phyloP scores from a whole-genome alignment of 306 rosid species.

The Cucurbita maxima region DNA sequence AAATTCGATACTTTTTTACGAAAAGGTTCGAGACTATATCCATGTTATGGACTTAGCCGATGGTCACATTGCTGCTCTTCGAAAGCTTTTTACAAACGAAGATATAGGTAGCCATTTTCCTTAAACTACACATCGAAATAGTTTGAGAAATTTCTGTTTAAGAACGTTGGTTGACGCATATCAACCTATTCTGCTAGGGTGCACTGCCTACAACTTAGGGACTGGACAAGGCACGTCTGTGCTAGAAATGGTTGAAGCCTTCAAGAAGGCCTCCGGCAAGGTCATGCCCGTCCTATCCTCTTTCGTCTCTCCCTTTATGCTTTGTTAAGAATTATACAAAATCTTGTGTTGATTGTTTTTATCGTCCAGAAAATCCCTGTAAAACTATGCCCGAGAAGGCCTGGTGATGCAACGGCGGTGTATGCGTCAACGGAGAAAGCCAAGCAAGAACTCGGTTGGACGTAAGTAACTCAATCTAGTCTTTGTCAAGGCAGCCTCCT shows the following conservation, averaged over 20 bases:
- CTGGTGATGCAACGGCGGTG: conserved; percentile 86
- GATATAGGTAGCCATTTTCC: conserved; percentile 32
- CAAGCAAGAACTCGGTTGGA: conserved; percentile 76
- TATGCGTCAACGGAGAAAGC: conserved; percentile 87
- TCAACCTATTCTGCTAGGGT: conserved; percentile 29
- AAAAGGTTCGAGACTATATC: conserved; percentile 84
- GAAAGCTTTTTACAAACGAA: conserved; percentile 55
- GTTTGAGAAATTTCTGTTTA: background rate
- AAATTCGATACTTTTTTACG: background rate
- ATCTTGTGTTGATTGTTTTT: background rate
- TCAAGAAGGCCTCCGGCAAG: conserved; percentile 74
- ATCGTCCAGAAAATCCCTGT: conserved; percentile 55
- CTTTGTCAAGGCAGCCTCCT: background rate
- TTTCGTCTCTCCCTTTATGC: background rate
- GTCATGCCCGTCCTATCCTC: conserved; percentile 14
- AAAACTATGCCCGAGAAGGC: conserved; percentile 63
- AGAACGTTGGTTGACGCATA: background rate
- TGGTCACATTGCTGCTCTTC: conserved; percentile 87
- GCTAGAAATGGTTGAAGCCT: conserved; percentile 83
- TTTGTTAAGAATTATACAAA: background rate
- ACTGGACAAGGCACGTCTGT: conserved; percentile 88
- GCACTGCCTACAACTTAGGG: conserved; percentile 79
- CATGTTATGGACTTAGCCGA: conserved; percentile 99
- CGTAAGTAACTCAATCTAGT: conserved; percentile 32
- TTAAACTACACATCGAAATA: background rate